Conservation (phyloP, 1,284 basidiomycete genomes). For the Neolentinus lepideus region DNA sequence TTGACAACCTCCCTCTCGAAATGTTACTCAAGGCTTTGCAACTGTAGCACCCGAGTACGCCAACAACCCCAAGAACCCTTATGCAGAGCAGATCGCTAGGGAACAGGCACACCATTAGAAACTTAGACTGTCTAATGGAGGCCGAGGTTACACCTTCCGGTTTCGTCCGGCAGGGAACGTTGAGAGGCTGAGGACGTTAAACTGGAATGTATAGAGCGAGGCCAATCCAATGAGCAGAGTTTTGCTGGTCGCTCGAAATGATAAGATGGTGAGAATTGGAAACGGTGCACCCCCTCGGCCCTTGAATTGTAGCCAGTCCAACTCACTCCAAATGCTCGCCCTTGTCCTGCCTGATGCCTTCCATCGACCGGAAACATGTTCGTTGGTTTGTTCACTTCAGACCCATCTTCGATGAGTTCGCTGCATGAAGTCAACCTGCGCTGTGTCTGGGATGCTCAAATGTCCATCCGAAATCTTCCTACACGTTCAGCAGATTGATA, state of each 20-base stretch:
- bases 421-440: no score
- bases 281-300: no score
- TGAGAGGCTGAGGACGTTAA: background rate
- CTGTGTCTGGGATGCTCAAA: no score
- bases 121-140: background rate
- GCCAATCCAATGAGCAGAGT: background rate
- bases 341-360: no score
- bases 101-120: conserved; percentile 23
- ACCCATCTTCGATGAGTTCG: no score
- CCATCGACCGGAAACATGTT: no score
- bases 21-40: conserved; percentile 3
- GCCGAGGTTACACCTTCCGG: background rate
- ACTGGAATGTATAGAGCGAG: background rate
- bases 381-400: no score
- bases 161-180: background rate
- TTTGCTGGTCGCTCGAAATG: background rate
- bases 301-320: no score
- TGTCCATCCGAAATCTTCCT: background rate
- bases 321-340: no score
- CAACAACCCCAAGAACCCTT: conserved; percentile 74
- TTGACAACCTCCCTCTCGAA: conserved; percentile 3
- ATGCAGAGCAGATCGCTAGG: conserved; percentile 66
- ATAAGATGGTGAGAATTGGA: no score
- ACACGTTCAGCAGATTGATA: background rate
- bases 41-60: conserved; percentile 53